Evolutionary conservation across 495 filamentous ascomycete genomes (phyloP), one percentile per base, ranked within the genome.

Genomic region (Penicillium desertorum): DNA sequence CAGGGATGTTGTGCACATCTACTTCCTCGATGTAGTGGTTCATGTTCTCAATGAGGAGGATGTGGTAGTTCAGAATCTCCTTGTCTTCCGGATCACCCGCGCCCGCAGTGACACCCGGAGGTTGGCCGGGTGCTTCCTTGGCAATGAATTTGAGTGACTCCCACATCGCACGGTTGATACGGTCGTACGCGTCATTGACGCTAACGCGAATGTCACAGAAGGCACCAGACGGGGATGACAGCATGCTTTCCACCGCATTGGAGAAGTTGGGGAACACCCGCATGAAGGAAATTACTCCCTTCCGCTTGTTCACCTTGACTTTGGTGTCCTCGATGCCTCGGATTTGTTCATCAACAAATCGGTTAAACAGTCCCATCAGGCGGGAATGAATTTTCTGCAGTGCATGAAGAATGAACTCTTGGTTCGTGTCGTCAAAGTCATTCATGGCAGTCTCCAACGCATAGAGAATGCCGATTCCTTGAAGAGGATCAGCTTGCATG

Each of bases 291-390:
- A 96, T 96, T 59, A 98, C 90, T 14, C 93, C 93, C 73, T 95
- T 96, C 57, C 93, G 86, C 78, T 97, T 98, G 77, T 96, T 97
- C 73, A 96, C 89, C 73, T 96, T 96, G 63, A 98, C 93, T 72
- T 96, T 97, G n/a, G 92, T 97, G 54, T 98, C 93, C 71, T 98
- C 93, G 59, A 98, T 96, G 27, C 91, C 92, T 25, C 89, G 88
- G 43, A 97, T 87, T 64, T 98, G 93, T 58, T 96, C 90, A 67
- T 98, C 94, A 25, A 96, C 84, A 61, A 98, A 96, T 50, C 89
- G 90, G 41, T 83, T 83, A 75, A 96, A 96, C 22, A 90, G 81
- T 30, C 80, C 83, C 56, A 86, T 82, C 36, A 97, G 79, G 34
- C 84, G 87, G 55, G 84, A 81, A 64, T 92, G 90, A 8, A 96